Conservation (phyloP, 176 grass and related monocot genomes). For the Carex myosuroides region DNA sequence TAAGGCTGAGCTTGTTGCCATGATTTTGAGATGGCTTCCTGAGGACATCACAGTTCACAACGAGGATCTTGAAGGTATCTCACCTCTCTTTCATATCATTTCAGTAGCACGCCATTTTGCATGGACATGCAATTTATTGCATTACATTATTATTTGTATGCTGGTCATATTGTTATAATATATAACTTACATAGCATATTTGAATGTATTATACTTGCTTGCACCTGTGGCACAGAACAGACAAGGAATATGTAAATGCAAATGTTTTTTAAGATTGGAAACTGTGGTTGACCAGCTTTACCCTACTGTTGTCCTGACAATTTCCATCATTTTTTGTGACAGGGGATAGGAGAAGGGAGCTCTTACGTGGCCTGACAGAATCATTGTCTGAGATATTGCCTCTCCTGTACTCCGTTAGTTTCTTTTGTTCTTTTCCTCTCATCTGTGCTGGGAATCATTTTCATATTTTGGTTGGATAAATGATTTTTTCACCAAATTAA, state of each 20-base stretch:
- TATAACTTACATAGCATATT: not conserved
- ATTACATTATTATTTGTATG: not conserved
- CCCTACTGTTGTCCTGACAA: not conserved
- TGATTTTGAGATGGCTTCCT: conserved; percentile 98
- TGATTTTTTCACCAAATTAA: not conserved
- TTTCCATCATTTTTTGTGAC: conserved; percentile 17
- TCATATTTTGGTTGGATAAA: not conserved
- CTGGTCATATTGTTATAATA: not conserved
- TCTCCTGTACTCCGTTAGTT: conserved; percentile 83
- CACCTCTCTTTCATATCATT: not conserved
- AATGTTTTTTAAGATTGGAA: not conserved
- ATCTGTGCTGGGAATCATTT: not conserved
- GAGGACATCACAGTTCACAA: conserved; percentile 99
- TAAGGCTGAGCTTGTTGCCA: conserved; percentile 91
- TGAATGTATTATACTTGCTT: not conserved
- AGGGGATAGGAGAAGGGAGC: conserved; percentile 77
- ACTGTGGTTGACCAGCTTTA: not conserved
- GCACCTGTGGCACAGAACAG: not conserved
- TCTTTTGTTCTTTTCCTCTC: not conserved
- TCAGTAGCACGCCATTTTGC: not conserved
- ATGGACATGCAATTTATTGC: not conserved
- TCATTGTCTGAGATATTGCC: conserved; percentile 80
- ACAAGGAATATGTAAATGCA: not conserved
- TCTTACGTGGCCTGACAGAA: conserved; percentile 88
- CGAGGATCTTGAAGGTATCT: conserved; percentile 87